A percentile compares a stretch with the other conserved stretches of the same genome.
Conservation (phyloP, 23 red algal genomes). For the Pyropia yezoensis region DNA sequence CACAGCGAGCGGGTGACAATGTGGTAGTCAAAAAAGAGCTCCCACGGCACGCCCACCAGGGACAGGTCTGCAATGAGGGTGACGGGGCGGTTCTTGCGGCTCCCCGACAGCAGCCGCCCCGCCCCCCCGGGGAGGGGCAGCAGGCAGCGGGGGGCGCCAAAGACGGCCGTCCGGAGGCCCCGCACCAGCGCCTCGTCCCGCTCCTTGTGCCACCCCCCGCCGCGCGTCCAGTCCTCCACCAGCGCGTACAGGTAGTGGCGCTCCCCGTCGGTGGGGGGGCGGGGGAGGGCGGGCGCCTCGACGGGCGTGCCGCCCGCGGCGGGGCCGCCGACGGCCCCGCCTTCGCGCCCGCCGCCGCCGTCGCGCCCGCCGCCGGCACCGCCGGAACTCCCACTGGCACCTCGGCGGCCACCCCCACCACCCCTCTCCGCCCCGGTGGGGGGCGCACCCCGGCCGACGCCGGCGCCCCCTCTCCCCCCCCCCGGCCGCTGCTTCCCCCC, state of each 20-base stretch:
- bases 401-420: no score
- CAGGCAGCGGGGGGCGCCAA: conserved; percentile 28
- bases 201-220: conserved; percentile 53
- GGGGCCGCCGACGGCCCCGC: no score
- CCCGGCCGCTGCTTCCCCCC: conserved; percentile 42
- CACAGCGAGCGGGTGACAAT: conserved; percentile 70
- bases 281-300: not conserved
- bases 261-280: conserved; percentile 42
- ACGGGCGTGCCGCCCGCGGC: no score
- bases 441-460: no score
- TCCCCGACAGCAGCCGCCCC: conserved; percentile 12
- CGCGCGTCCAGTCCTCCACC: conserved; percentile 36
- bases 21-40: conserved; percentile 71
- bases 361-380: no score
- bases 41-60: conserved; percentile 59
- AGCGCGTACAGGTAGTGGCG: conserved; percentile 44
- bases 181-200: conserved; percentile 43
- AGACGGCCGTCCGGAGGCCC: conserved; percentile 25
- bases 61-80: conserved; percentile 51
- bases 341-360: no score
- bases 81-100: conserved; percentile 28
- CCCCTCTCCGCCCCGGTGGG: no score
- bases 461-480: no score
- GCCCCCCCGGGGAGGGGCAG: conserved; percentile 17
- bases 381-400: no score